A percentile compares a stretch with the other conserved stretches of the same genome.
phyloP scores from a whole-genome alignment of 192 early-diverging fungal genomes.

The Thamnidium elegans region DNA sequence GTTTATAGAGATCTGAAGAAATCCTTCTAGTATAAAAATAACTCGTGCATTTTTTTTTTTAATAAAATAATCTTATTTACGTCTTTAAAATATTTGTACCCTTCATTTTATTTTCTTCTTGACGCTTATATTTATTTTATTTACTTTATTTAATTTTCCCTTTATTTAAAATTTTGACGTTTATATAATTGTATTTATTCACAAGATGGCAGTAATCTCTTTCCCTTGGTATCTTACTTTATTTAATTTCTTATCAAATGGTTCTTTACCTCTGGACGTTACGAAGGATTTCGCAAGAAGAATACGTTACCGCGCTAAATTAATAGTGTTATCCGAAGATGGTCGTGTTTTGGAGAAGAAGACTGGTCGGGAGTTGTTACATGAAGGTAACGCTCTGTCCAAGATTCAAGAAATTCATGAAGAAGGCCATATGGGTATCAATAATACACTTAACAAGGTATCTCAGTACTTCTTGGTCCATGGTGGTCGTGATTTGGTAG shows the following conservation, averaged over 20 bases:
- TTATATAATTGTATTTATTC: not conserved
- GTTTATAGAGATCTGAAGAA: no score
- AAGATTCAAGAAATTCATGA: conserved; percentile 6
- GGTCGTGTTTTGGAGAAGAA: not conserved
- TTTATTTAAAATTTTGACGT: not conserved
- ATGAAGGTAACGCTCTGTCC: not conserved
- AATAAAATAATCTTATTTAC: no score
- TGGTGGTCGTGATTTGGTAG: no score
- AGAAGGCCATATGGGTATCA: conserved; percentile 7
- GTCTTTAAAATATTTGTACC: no score
- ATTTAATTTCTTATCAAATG: not conserved
- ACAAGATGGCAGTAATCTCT: no score
- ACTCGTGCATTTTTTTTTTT: no score
- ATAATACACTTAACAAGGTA: not conserved
- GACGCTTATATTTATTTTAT: no score
- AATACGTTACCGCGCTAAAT: not conserved
- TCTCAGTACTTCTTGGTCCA: no score
- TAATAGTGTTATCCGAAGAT: not conserved
- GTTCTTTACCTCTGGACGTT: not conserved
- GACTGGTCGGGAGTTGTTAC: not conserved
- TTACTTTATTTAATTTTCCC: no score
- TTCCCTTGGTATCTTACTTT: not conserved
- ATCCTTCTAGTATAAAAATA: no score
- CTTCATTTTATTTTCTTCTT: no score
- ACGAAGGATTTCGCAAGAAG: not conserved